phyloP scores from a whole-genome alignment of 2,329 filamentous ascomycete genomes.

The Nemania sp. region DNA sequence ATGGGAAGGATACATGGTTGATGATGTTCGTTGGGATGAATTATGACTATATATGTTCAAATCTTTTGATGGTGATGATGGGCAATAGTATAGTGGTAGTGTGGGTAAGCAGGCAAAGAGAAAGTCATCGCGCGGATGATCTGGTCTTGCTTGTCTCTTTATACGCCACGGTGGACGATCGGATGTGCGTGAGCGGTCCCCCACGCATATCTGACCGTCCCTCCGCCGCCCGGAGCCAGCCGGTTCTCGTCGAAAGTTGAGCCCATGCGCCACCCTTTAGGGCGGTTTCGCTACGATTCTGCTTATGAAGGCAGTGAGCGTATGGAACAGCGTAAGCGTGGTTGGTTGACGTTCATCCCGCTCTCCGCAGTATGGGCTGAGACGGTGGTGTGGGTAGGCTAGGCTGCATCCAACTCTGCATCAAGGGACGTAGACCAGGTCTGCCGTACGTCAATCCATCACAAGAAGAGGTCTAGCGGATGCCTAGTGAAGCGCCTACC shows the following conservation, averaged over 20 bases:
- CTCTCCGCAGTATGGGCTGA: conserved; percentile 5
- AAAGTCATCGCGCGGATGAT: not conserved
- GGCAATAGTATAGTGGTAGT: not conserved
- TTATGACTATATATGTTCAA: not conserved
- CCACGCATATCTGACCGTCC: conserved; percentile 16
- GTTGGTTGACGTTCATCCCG: conserved; percentile 19
- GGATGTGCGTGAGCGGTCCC: conserved; percentile 14
- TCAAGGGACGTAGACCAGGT: conserved; percentile 1
- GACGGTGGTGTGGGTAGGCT: not conserved
- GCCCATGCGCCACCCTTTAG: too few relatives aligned
- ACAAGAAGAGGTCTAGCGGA: conserved; percentile 4
- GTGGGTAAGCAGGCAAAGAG: not conserved
- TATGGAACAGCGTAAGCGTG: too few relatives aligned
- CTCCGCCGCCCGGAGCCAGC: conserved; percentile 21
- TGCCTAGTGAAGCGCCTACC: conserved; percentile 23
- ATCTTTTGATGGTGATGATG: not conserved
- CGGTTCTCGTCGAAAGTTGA: conserved; percentile 12
- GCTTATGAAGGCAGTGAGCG: too few relatives aligned
- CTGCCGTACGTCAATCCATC: conserved; percentile 10
- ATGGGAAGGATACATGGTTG: conserved; percentile 36
- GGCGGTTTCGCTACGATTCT: too few relatives aligned
- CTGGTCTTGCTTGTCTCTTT: conserved; percentile 14
- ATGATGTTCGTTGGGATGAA: not conserved
- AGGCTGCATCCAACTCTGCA: not conserved
- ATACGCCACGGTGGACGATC: conserved; percentile 14